A percentile compares a stretch with the other conserved stretches of the same genome.
Conservation (phyloP, 2,329 filamentous ascomycete genomes). For the Aspergillus tubingensis region DNA sequence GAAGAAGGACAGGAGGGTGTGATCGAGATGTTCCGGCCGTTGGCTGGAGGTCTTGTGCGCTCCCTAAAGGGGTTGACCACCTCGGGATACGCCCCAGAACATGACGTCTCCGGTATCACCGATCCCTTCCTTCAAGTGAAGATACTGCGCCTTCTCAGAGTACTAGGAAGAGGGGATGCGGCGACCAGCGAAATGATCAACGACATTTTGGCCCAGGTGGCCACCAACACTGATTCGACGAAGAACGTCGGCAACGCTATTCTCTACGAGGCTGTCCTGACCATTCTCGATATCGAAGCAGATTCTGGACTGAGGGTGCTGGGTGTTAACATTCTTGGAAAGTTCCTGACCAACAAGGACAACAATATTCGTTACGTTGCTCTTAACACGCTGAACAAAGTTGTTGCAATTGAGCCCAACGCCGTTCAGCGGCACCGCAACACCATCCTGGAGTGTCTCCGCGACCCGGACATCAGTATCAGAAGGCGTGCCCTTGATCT, state of each 20-base stretch:
- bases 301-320: conserved; percentile 92
- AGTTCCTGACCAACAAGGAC: conserved; percentile 96
- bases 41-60: conserved; percentile 82
- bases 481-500: conserved; percentile 91
- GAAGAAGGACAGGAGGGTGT: conserved; percentile 88
- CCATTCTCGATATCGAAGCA: conserved; percentile 96
- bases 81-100: conserved; percentile 94
- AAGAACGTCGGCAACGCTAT: conserved; percentile 99
- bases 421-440: conserved; percentile 96
- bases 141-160: conserved; percentile 80
- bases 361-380: conserved; percentile 99
- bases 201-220: conserved; percentile 95
- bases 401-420: conserved; percentile 96
- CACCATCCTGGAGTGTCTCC: conserved; percentile 92
- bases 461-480: conserved; percentile 98
- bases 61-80: conserved; percentile 90
- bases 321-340: conserved; percentile 96
- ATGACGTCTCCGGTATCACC: conserved; percentile 96
- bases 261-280: conserved; percentile 93
- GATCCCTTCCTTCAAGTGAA: conserved; percentile 98
- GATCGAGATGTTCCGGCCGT: conserved; percentile 84
- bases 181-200: conserved; percentile 96
- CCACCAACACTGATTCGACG: conserved; percentile 94
- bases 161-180: conserved; percentile 81
- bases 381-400: conserved; percentile 94